A percentile compares a stretch with the other conserved stretches of the same genome.
Evolutionary conservation across 371 early-diverging fungal species (phyloP).

Genomic region (Massospora cicadina): DNA sequence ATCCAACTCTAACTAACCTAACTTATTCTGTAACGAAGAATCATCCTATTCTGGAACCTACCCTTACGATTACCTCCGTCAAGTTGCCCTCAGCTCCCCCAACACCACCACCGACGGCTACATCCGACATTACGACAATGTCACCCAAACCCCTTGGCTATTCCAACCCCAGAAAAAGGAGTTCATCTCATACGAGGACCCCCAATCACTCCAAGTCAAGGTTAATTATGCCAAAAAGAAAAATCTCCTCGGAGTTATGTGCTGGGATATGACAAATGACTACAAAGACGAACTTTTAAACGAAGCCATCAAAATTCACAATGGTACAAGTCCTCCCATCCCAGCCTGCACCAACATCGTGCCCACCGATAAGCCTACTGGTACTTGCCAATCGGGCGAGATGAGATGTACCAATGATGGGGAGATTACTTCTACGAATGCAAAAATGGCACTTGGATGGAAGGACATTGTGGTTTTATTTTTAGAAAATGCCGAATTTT

Average conservation of each 20-base stretch:
- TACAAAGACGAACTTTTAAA: slow-evolving; percentile 20
- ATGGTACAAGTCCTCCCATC: slow-evolving; percentile 1
- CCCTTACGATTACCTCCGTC: slow-evolving; percentile 43
- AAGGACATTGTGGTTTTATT: no score
- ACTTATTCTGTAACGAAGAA: slow-evolving; percentile 17
- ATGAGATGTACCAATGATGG: no score
- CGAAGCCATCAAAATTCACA: slow-evolving; percentile 7
- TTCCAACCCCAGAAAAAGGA: slow-evolving; percentile 55
- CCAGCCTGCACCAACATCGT: slow-evolving; percentile 2
- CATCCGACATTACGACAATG: slow-evolving; percentile 33
- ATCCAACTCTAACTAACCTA: slow-evolving; percentile 31
- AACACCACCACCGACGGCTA: slow-evolving; percentile 20
- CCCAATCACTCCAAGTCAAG: slow-evolving; percentile 31
- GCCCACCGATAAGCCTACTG: neutral
- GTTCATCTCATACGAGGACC: no score
- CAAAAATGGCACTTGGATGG: no score
- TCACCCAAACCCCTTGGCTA: no score
- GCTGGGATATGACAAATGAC: slow-evolving; percentile 29
- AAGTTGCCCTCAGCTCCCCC: slow-evolving; percentile 24
- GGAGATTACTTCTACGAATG: no score
- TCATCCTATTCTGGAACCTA: slow-evolving; percentile 32
- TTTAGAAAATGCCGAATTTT: no score
- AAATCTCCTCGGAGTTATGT: slow-evolving; percentile 39
- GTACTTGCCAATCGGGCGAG: no score
- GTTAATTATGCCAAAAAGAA: slow-evolving; percentile 29